A percentile compares a stretch with the other conserved stretches of the same genome.
These are phyloP conservation scores for Penicillium soppii DNA, from an alignment of 495 filamentous ascomycete genomes.

Conservation along the genomic window DNA sequence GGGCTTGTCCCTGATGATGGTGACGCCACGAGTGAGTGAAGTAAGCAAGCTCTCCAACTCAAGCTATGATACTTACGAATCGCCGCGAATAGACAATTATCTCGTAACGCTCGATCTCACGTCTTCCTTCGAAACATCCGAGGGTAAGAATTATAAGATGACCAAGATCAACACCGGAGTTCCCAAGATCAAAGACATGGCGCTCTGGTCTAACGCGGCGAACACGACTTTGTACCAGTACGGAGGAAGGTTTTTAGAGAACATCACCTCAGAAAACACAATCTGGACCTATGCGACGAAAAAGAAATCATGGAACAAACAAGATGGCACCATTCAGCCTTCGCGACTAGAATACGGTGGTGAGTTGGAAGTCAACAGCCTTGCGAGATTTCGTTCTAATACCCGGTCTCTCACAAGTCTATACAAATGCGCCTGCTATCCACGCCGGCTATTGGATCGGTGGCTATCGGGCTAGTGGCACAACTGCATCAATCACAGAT, in stretches of 20 bases:
- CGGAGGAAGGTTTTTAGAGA: not conserved
- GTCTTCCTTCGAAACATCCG: not conserved
- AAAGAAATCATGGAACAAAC: not conserved
- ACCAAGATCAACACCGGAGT: constrained; percentile 1
- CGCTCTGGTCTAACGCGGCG: not conserved
- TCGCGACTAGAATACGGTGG: constrained; percentile 6
- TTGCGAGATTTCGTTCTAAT: too few species aligned
- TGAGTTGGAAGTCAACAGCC: not conserved
- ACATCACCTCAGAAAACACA: not conserved
- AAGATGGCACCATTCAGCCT: constrained; percentile 5
- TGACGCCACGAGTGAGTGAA: constrained; percentile 3
- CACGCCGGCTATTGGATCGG: constrained; percentile 18
- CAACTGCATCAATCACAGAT: constrained; percentile 13
- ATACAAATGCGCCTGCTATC: constrained; percentile 8
- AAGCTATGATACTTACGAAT: not conserved
- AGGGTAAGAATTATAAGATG: constrained; percentile 20
- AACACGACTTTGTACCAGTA: not conserved
- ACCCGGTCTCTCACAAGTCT: too few species aligned
- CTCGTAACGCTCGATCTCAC: constrained; percentile 16
- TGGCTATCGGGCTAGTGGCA: constrained; percentile 9
- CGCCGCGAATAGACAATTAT: constrained; percentile 14
- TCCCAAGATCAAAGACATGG: not conserved
- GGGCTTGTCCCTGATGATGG: constrained; percentile 11
- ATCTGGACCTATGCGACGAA: not conserved
- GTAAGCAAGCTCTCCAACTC: not conserved